Base-by-base conservation (phyloP, 225 moss, liverwort and hornwort species). In the Climacium dendroides region DNA sequence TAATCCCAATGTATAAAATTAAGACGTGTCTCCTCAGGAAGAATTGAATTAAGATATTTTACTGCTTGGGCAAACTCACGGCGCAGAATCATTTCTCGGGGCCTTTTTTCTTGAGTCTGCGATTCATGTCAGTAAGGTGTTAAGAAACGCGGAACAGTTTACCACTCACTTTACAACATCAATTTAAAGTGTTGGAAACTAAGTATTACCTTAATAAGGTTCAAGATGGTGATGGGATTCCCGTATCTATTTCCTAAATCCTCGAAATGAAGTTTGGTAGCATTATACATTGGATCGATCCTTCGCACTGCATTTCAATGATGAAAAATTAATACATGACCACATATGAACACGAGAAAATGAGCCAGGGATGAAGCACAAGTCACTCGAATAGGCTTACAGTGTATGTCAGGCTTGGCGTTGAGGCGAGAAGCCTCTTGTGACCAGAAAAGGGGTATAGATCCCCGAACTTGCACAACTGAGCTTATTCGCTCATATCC, bases 1-100 rank as follows among this genome's bases (percentile, higher is more conserved):
- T 94, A 98, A 86, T 98, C 97, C 97, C 97, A 98, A 82, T 98
- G 96, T 71, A 98, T 95, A 88, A 94, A 98, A 85, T 96, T 95
- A 62, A 98, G 88, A 58, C 93, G 75, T 22, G 61, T 94, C 41
- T 91, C 95, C 85, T 86, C 86, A 18, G 90, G 84, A 71, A 95
- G 83, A 60, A 96, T 43, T n/a, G 89, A 91, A 89, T 98, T 98
- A 50, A 98, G 83, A 83, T 96, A 96, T 67, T 89, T 94, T 75
- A 98, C 96, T 78, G 98, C 96, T 89, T 85, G 90, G 25, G 96
- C 95, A 93, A 96, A 98, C 88, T 98, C 98, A 60, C 98, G 93
- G 58, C 98, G 95, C 70, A 98, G 89, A 91, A 98, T 98, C 98
- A 98, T 98, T 83, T 98, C 98, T 71, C 98, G 91, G 83, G 98